These are phyloP conservation scores for Coprinopsis sp. DNA, from an alignment of 768 basidiomycete species.

Conservation along the genomic window DNA sequence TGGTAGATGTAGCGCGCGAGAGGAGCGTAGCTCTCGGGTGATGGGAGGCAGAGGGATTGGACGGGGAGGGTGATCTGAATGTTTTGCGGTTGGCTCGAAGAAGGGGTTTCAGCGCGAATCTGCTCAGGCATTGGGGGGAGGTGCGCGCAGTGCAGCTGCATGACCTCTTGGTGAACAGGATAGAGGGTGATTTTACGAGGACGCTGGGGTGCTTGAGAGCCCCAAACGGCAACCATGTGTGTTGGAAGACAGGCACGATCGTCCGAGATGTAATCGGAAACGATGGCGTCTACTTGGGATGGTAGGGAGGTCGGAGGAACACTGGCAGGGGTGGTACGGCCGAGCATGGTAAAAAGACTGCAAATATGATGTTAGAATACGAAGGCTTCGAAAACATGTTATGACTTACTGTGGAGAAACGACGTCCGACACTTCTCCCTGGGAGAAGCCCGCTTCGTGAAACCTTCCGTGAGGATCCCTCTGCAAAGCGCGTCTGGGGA, in stretches of 20 bases:
- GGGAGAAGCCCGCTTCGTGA: too few relatives aligned
- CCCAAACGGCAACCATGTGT: slow-evolving; percentile 49
- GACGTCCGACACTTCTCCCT: too few relatives aligned
- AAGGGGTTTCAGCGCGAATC: slow-evolving; percentile 19
- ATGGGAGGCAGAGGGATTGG: slow-evolving; percentile 57
- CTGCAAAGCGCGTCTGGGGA: too few relatives aligned
- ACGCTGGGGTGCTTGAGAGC: slow-evolving; percentile 16
- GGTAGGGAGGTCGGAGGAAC: slow-evolving; percentile 30
- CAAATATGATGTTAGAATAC: too few relatives aligned
- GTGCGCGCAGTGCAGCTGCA: slow-evolving; percentile 64
- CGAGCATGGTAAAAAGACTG: too few relatives aligned
- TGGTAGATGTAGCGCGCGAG: slow-evolving; percentile 67
- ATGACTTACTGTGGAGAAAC: too few relatives aligned
- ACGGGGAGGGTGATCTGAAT: slow-evolving; percentile 47
- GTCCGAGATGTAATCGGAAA: too few relatives aligned
- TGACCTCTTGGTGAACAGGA: slow-evolving; percentile 65
- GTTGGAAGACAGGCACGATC: slow-evolving; percentile 35
- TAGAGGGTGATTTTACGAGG: slow-evolving; percentile 42
- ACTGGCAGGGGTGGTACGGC: too few relatives aligned
- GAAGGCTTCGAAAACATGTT: too few relatives aligned
- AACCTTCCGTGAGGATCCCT: too few relatives aligned
- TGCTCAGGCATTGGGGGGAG: slow-evolving; percentile 51
- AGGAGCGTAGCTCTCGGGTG: slow-evolving; percentile 54
- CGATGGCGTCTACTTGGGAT: slow-evolving; percentile 36
- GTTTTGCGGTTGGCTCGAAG: slow-evolving; percentile 14